These are phyloP conservation scores for Leccinum arenicola DNA, from an alignment of 768 basidiomycete genomes.

Conservation along the genomic window DNA sequence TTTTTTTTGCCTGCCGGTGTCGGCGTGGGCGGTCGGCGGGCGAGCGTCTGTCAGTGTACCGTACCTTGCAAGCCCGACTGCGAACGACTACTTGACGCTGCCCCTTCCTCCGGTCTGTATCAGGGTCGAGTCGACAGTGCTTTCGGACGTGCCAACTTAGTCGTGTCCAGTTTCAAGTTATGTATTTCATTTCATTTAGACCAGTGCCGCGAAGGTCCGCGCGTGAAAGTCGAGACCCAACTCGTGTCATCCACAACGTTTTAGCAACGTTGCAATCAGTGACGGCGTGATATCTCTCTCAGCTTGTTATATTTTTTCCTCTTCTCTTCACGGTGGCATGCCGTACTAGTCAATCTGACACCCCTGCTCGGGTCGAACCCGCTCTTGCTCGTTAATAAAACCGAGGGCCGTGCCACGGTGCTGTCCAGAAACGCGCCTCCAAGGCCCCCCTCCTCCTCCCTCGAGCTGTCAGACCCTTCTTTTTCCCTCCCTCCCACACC, in stretches of 20 bases:
- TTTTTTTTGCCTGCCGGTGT: not conserved
- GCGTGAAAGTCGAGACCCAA: slow-evolving; percentile 13
- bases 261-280: slow-evolving; percentile 28
- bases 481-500: not conserved
- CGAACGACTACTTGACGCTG: not conserved
- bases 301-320: not conserved
- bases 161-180: not conserved
- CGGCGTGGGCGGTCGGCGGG: not conserved
- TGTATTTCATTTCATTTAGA: not conserved
- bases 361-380: not conserved
- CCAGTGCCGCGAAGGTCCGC: slow-evolving; percentile 2
- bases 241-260: slow-evolving; percentile 28
- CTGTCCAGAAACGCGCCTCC: not conserved
- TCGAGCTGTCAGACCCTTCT: not conserved
- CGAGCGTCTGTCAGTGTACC: no score
- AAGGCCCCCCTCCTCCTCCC: not conserved
- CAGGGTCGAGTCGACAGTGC: not conserved
- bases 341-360: slow-evolving; percentile 10
- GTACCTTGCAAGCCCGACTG: not conserved
- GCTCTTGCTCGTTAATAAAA: slow-evolving; percentile 13
- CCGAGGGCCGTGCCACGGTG: not conserved
- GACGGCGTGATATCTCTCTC: slow-evolving; percentile 8
- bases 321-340: slow-evolving; percentile 10
- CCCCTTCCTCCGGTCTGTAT: not conserved
- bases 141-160: not conserved